Conservation (phyloP, 1,139 yeast species). For the Waltiozyma sp. region DNA sequence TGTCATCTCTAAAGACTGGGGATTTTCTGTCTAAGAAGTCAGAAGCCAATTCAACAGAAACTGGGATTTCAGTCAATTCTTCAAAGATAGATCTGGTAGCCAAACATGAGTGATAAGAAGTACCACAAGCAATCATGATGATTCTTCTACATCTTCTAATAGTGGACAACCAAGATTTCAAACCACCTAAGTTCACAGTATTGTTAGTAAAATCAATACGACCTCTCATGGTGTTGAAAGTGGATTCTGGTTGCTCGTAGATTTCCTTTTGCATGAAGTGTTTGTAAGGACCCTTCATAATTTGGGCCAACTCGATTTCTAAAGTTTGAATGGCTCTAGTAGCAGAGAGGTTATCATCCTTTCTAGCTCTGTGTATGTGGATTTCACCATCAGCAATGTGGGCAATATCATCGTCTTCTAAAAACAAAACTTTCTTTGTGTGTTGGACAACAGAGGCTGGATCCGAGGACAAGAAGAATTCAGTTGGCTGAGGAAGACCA, state of each 20-base stretch:
- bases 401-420: conserved; percentile 98
- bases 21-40: conserved; percentile 93
- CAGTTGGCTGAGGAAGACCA: conserved; percentile 88
- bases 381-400: conserved; percentile 97
- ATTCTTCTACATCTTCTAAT: conserved; percentile 92
- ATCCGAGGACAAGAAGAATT: conserved; percentile 92
- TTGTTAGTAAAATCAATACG: conserved; percentile 85
- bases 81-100: conserved; percentile 96
- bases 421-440: conserved; percentile 90
- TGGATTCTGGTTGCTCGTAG: conserved; percentile 96
- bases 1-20: conserved; percentile 96
- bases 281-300: conserved; percentile 93
- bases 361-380: conserved; percentile 94
- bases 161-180: conserved; percentile 73
- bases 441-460: conserved; percentile 97
- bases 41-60: conserved; percentile 90
- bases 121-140: conserved; percentile 99
- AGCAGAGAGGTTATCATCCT: conserved; percentile 82
- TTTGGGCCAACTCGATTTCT: conserved; percentile 94
- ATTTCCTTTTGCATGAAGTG: conserved; percentile 99
- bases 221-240: conserved; percentile 98
- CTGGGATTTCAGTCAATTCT: conserved; percentile 94
- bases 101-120: conserved; percentile 95
- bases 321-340: conserved; percentile 93
- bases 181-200: conserved; percentile 79